Percentiles rank a stretch among this genome's conserved stretches.
Evolutionary conservation across 257 asterid genomes (phyloP).

Genomic region (Hygrophila difformis): DNA sequence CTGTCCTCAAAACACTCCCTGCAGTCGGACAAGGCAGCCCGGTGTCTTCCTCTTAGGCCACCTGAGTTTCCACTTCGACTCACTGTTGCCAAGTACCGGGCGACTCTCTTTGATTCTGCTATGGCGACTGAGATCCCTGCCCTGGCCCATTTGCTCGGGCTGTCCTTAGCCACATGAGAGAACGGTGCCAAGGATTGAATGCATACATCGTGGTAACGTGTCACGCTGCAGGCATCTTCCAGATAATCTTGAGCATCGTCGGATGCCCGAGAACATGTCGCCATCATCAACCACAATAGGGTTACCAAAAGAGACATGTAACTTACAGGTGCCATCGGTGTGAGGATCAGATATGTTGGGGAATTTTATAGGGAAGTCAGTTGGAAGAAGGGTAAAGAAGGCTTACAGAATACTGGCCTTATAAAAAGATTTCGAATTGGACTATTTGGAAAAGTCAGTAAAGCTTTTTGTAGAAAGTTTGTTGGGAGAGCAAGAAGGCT

Average conservation of each 20-base stretch:
- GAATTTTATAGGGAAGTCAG: no score
- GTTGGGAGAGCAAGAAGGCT: slow-evolving; percentile 34
- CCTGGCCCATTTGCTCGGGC: slow-evolving; percentile 60
- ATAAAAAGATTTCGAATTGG: slow-evolving; percentile 12
- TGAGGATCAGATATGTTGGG: no score
- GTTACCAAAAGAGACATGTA: background rate
- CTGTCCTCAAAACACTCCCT: slow-evolving; percentile 43
- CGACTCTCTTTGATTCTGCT: slow-evolving; percentile 34
- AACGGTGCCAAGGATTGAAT: slow-evolving; percentile 39
- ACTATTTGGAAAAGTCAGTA: slow-evolving; percentile 15
- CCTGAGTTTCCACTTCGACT: no score
- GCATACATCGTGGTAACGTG: slow-evolving; percentile 48
- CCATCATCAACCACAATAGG: background rate
- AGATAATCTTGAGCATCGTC: slow-evolving; percentile 22
- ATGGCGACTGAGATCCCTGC: slow-evolving; percentile 69
- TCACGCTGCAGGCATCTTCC: slow-evolving; percentile 52
- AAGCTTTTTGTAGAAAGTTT: slow-evolving; percentile 14
- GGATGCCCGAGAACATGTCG: slow-evolving; percentile 4
- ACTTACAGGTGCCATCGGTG: slow-evolving; percentile 7
- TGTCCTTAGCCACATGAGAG: slow-evolving; percentile 32
- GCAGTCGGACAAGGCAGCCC: slow-evolving; percentile 39
- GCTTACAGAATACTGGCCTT: background rate
- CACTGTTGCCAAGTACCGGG: no score
- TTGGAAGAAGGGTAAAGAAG: background rate
- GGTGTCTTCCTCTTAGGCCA: slow-evolving; percentile 24